Percentiles rank a stretch among this genome's conserved stretches.
These are phyloP conservation scores for Macrolepiota albuminosa DNA, from an alignment of 768 basidiomycete genomes.

Conservation along the genomic window DNA sequence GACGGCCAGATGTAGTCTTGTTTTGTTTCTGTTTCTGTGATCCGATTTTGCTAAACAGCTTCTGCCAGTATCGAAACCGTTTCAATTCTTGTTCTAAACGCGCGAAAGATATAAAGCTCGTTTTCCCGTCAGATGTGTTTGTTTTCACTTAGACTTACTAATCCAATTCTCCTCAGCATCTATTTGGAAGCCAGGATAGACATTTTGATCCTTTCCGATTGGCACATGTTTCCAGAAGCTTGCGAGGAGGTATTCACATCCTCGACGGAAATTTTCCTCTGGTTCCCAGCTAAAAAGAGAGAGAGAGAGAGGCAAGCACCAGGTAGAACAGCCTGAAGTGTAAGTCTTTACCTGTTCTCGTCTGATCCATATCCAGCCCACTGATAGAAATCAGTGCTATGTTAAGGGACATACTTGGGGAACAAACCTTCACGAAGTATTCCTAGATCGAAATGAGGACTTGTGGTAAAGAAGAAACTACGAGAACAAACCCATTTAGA, in stretches of 20 bases:
- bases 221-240: conserved; percentile 53
- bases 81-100: conserved; percentile 33
- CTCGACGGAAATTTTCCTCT: conserved; percentile 41
- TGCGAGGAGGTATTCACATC: conserved; percentile 51
- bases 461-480: not conserved
- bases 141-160: conserved; percentile 28
- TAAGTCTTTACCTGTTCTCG: not conserved
- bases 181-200: conserved; percentile 45
- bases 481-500: not conserved
- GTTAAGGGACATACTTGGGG: not conserved
- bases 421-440: not conserved
- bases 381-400: not conserved
- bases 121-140: not conserved
- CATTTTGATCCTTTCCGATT: conserved; percentile 49
- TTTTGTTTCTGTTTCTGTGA: not conserved
- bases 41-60: too few species aligned
- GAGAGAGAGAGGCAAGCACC: not conserved
- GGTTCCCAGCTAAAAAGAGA: conserved; percentile 65
- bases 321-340: not conserved
- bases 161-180: conserved; percentile 51
- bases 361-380: not conserved
- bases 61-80: not conserved
- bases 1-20: too few species aligned
- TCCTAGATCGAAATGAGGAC: not conserved
- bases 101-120: not conserved